Conservation (phyloP, 2,329 filamentous ascomycete species). For the Celoporthe dispersa region DNA sequence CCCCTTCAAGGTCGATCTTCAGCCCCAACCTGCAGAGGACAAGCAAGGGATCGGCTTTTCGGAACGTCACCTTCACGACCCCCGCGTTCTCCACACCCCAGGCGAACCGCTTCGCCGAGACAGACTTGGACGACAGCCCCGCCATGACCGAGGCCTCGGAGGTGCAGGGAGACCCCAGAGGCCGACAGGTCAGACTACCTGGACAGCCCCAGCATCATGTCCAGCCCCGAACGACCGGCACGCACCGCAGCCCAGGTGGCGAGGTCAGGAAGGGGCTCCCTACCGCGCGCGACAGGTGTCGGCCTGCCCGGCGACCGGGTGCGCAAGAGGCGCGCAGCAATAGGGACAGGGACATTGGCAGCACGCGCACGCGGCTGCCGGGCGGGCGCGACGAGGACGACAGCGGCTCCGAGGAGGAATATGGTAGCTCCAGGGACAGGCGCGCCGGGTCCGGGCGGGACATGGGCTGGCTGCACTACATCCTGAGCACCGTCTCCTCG, state of each 20-base stretch:
- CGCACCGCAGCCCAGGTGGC: slow-evolving; percentile 32
- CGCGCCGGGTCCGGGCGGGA: slow-evolving; percentile 35
- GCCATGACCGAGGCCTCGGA: slow-evolving; percentile 57
- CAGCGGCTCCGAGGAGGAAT: slow-evolving; percentile 42
- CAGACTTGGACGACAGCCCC: slow-evolving; percentile 64
- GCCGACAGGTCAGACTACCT: slow-evolving; percentile 46
- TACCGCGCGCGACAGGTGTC: slow-evolving; percentile 53
- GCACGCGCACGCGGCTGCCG: slow-evolving; percentile 49
- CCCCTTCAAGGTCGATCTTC: slow-evolving; percentile 52
- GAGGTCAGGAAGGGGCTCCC: slow-evolving; percentile 67
- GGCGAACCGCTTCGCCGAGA: slow-evolving; percentile 57
- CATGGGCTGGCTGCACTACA: slow-evolving; percentile 45
- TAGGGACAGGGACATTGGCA: slow-evolving; percentile 57
- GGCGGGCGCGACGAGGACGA: slow-evolving; percentile 57
- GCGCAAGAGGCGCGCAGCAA: slow-evolving; percentile 60
- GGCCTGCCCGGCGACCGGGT: slow-evolving; percentile 49
- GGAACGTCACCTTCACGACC: slow-evolving; percentile 61
- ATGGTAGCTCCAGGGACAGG: slow-evolving; percentile 35
- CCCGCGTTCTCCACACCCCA: slow-evolving; percentile 57
- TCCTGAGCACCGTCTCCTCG: slow-evolving; percentile 58
- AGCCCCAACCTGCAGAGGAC: slow-evolving; percentile 48
- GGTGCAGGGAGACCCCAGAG: slow-evolving; percentile 56
- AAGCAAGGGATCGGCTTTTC: slow-evolving; percentile 56
- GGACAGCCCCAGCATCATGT: slow-evolving; percentile 18
- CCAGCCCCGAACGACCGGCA: slow-evolving; percentile 39